These are phyloP conservation scores for Pholiota microspora DNA, from an alignment of 768 basidiomycete species.

Conservation along the genomic window DNA sequence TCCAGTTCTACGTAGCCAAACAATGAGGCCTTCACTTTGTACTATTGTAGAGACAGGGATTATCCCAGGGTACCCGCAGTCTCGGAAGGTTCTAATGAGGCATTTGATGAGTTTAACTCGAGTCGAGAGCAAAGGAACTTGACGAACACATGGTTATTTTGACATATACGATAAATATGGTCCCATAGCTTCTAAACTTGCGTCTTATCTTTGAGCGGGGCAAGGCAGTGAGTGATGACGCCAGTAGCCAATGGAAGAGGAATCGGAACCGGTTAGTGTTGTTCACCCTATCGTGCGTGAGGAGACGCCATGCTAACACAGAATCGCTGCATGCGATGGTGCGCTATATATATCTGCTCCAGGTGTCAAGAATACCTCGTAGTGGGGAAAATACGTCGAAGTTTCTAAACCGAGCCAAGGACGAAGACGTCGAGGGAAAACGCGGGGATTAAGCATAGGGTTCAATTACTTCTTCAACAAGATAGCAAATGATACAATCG, in stretches of 20 bases:
- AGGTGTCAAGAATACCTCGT: conserved; percentile 1
- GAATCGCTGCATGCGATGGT: conserved; percentile 13
- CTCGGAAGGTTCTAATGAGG: not conserved
- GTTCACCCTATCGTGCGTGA: conserved; percentile 17
- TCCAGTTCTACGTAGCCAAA: not conserved
- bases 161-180: not conserved
- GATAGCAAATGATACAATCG: not conserved
- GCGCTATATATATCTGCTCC: conserved; percentile 5
- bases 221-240: not conserved
- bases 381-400: not conserved
- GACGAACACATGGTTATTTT: not conserved
- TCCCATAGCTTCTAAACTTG: conserved; percentile 12
- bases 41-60: not conserved
- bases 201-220: conserved; percentile 4
- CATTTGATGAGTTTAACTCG: not conserved
- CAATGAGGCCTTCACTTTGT: conserved; percentile 11
- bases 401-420: conserved; percentile 4
- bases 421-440: not conserved
- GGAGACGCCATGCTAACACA: conserved; percentile 9
- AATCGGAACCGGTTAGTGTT: conserved; percentile 14
- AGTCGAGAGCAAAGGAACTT: not conserved
- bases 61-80: conserved; percentile 3
- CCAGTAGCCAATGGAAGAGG: conserved; percentile 4
- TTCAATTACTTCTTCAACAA: not conserved
- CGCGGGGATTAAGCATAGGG: not conserved